phyloP scores from a whole-genome alignment of 306 rosid genomes.

The Begonia fuchsioides region DNA sequence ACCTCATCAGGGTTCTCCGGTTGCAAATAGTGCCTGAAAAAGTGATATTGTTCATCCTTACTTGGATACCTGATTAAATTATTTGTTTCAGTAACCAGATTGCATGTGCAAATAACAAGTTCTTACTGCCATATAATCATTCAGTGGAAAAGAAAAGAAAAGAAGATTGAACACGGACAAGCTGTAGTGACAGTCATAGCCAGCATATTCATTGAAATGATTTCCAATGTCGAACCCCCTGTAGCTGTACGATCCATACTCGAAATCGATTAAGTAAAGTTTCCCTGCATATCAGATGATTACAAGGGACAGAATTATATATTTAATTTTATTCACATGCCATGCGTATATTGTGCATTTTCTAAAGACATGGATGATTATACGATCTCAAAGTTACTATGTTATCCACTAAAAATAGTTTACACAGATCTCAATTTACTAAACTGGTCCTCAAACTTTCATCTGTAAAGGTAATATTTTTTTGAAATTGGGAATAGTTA shows the following conservation, averaged over 20 bases:
- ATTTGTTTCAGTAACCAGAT: no score
- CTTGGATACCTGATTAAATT: conserved; percentile 49
- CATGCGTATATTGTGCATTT: no score
- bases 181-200: conserved; percentile 74
- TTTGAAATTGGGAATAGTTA: no score
- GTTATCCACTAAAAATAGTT: no score
- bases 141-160: not conserved
- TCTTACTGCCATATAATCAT: conserved; percentile 6
- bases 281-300: conserved; percentile 39
- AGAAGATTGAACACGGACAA: conserved; percentile 31
- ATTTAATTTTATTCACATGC: not conserved
- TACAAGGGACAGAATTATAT: conserved; percentile 10
- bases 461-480: no score
- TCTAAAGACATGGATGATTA: no score
- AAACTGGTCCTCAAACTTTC: no score
- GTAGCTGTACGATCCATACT: conserved; percentile 88
- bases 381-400: no score
- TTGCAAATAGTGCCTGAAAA: conserved; percentile 75
- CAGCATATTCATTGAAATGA: conserved; percentile 89
- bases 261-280: conserved; percentile 83
- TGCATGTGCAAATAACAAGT: conserved; percentile 1
- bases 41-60: conserved; percentile 62
- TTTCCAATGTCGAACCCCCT: conserved; percentile 93
- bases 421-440: no score
- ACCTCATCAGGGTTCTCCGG: conserved; percentile 68